Conservation (phyloP, 2,329 filamentous ascomycete genomes). For the Trichoderma sp. region DNA sequence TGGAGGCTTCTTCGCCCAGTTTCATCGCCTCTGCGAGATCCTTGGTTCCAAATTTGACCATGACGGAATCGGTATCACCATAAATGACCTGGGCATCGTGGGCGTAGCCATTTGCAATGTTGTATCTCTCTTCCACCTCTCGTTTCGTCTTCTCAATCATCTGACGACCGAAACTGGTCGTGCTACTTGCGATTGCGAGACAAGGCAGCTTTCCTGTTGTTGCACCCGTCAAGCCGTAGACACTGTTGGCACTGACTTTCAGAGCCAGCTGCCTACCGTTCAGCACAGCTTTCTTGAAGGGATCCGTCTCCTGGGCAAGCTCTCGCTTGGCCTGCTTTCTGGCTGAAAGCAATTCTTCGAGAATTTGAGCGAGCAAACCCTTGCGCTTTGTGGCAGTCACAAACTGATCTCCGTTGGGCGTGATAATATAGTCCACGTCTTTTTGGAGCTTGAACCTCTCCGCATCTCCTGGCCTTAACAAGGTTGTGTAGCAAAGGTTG, state of each 20-base stretch:
- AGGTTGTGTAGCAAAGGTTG: slow-evolving; percentile 95
- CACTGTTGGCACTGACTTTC: slow-evolving; percentile 96
- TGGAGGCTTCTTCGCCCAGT: slow-evolving; percentile 88
- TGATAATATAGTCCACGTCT: slow-evolving; percentile 95
- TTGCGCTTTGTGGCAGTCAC: slow-evolving; percentile 87
- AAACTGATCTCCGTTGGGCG: slow-evolving; percentile 92
- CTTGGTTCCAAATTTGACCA: slow-evolving; percentile 96
- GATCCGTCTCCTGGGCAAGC: slow-evolving; percentile 83
- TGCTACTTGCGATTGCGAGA: slow-evolving; percentile 92
- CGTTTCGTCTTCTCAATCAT: slow-evolving; percentile 99
- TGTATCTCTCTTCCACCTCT: slow-evolving; percentile 91
- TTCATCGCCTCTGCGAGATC: slow-evolving; percentile 91
- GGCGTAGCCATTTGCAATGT: slow-evolving; percentile 88
- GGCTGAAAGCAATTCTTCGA: slow-evolving; percentile 88
- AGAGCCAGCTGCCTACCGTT: slow-evolving; percentile 96
- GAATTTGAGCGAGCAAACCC: slow-evolving; percentile 89
- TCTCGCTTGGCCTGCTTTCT: slow-evolving; percentile 95
- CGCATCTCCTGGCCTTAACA: slow-evolving; percentile 72
- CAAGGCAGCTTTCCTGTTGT: slow-evolving; percentile 96
- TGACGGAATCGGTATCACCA: slow-evolving; percentile 98
- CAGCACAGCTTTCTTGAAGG: slow-evolving; percentile 96
- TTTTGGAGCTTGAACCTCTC: slow-evolving; percentile 78
- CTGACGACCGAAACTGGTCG: slow-evolving; percentile 93
- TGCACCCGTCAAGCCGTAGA: slow-evolving; percentile 95
- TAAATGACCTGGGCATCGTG: slow-evolving; percentile 98